These are phyloP conservation scores for Cyclotella cryptica DNA, from an alignment of 108 stramenopile species.

Conservation along the genomic window DNA sequence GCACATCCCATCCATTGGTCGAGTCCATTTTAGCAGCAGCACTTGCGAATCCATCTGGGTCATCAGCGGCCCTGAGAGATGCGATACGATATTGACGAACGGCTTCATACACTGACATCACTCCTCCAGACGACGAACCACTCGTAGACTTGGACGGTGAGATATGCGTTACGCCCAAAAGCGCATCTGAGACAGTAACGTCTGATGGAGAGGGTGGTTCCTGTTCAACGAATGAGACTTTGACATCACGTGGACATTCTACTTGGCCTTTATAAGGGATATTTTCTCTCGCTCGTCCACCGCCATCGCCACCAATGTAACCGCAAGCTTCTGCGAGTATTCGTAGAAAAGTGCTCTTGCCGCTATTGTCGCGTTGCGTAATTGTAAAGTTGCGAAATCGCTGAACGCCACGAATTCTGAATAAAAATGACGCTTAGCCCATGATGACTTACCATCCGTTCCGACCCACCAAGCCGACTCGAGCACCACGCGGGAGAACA, in stretches of 20 bases:
- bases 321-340: conserved; percentile 69
- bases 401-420: neutral
- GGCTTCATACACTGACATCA: conserved; percentile 60
- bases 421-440: neutral
- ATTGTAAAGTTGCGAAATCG: neutral
- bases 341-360: conserved; percentile 75
- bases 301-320: conserved; percentile 12
- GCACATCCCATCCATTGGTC: conserved; percentile 71
- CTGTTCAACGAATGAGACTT: conserved; percentile 81
- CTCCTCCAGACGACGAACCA: neutral
- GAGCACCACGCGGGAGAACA: conserved; percentile 70
- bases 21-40: conserved; percentile 78
- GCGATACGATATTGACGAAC: conserved; percentile 73
- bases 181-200: conserved; percentile 75
- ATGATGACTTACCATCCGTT: conserved; percentile 49
- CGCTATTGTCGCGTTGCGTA: conserved; percentile 35
- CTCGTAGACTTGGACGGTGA: neutral
- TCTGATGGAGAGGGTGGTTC: conserved; percentile 75
- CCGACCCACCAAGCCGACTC: conserved; percentile 73
- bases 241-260: conserved; percentile 49
- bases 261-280: conserved; percentile 68
- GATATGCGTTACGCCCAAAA: conserved; percentile 63
- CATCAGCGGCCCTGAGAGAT: conserved; percentile 45
- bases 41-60: conserved; percentile 70
- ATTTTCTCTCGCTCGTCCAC: conserved; percentile 26